Evolutionary conservation across 106 monocot genomes (phyloP), one percentile per base, ranked within the genome.

Genomic region (Cymbidium sinense): DNA sequence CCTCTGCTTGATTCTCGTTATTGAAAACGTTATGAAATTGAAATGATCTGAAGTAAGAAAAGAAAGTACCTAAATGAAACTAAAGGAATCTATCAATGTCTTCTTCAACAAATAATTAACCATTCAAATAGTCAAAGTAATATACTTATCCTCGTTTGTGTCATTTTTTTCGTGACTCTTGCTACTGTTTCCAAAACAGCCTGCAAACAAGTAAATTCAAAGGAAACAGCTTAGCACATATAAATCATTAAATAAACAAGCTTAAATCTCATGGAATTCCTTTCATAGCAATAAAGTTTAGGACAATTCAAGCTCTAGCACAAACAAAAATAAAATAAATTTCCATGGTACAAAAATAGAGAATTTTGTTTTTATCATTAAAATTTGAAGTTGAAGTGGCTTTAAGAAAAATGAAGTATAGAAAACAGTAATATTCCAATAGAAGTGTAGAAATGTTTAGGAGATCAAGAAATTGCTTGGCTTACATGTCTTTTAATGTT

Each of bases 91-190:
- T 3, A 29, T 44, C 37, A 71, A 23, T 33, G 15, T 29, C 21
- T 71, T 71, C 37, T 6, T 20, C 34, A 44, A 43, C 13, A 44
- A 74, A 27, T 21, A 74, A 44, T 31, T 64, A 27, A 44, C 31
- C 9, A 52, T 65, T 77, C 34, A 74, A 34, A 79, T 33, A 67
- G 76, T 51, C n/a, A 75, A 47, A 77, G 70, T 15, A 9, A 77
- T 76, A 81, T 90, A 99, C 98, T 92, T 94, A 50, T 99, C 94
- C 73, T 94, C 98, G 69, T 92, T 98, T 58, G 94, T 94, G 29
- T 99, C 98, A 87, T 99, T 99, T 83, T 99, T 99, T 94, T 99
- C 34, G 86, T 88, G 54, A 94, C 94, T 85, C 98, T 89, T 77
- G 98, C 98, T 51, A 99, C 98, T 75, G 98, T 99, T 80, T 99